A percentile compares a stretch with the other conserved stretches of the same genome.
These are phyloP conservation scores for Hygrophorus pudorinus DNA, from an alignment of 768 basidiomycete genomes.

Conservation along the genomic window DNA sequence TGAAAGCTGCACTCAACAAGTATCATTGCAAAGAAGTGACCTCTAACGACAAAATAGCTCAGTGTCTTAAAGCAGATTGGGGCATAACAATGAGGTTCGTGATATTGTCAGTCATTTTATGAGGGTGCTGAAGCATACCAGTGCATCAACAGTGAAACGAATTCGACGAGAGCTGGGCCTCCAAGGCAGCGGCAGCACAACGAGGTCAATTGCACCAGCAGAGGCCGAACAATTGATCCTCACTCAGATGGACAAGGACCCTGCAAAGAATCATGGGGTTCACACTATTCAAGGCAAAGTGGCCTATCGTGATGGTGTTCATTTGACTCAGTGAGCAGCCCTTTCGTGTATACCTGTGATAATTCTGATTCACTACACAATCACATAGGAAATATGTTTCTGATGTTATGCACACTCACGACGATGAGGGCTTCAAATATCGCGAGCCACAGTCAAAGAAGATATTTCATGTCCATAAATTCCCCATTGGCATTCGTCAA, in stretches of 20 bases:
- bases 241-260: constrained; percentile 25
- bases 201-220: constrained; percentile 15
- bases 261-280: constrained; percentile 17
- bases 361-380: too few relatives aligned
- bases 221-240: constrained; percentile 22
- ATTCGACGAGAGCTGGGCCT: constrained; percentile 19
- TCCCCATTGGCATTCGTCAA: constrained; percentile 18
- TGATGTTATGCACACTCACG: constrained; percentile 13
- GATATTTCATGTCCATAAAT: constrained; percentile 8
- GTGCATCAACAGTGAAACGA: constrained; percentile 19
- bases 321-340: too few relatives aligned
- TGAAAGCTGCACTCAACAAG: constrained; percentile 6
- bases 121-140: constrained; percentile 4
- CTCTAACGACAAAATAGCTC: constrained; percentile 15
- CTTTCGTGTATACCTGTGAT: too few relatives aligned
- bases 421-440: constrained; percentile 14
- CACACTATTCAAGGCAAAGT: constrained; percentile 16
- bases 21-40: constrained; percentile 20
- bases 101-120: neutral
- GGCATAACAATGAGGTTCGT: constrained; percentile 20
- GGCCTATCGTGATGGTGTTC: too few relatives aligned
- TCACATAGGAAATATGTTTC: too few relatives aligned
- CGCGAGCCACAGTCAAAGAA: constrained; percentile 20
- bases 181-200: constrained; percentile 20
- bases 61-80: constrained; percentile 16